Percentiles rank a stretch among this genome's conserved stretches.
These are phyloP conservation scores for Crithidia acanthocephali DNA, from an alignment of 208 protist species.

Conservation along the genomic window DNA sequence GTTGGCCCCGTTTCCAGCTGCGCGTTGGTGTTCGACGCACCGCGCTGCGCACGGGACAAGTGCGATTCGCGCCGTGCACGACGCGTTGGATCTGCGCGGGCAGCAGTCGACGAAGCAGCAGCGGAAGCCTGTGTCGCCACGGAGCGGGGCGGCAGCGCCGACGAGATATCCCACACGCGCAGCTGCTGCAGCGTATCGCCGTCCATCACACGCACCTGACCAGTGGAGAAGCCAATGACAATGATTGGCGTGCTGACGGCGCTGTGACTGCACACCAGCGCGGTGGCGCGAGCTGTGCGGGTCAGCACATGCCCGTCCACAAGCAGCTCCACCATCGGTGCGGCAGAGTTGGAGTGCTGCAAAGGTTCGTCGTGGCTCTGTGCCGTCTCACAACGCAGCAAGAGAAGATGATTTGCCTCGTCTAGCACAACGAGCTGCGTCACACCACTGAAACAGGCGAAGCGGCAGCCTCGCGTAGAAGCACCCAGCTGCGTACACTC, in stretches of 20 bases:
- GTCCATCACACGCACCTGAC: constrained; percentile 61
- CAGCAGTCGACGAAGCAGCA: not conserved
- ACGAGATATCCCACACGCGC: constrained; percentile 17
- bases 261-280: constrained; percentile 46
- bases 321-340: constrained; percentile 32
- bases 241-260: constrained; percentile 43
- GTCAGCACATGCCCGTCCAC: constrained; percentile 70
- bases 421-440: constrained; percentile 21
- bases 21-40: not conserved
- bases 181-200: constrained; percentile 49
- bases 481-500: constrained; percentile 23
- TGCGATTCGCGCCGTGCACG: not conserved
- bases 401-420: constrained; percentile 35
- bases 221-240: constrained; percentile 60
- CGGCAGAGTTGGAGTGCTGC: not conserved
- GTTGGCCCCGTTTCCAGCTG: not conserved
- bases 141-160: not conserved
- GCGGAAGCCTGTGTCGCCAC: no score
- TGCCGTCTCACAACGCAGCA: constrained; percentile 2
- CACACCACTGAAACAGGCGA: constrained; percentile 25
- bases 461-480: constrained; percentile 17
- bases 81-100: not conserved
- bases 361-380: not conserved
- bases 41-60: not conserved
- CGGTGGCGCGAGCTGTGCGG: constrained; percentile 29